Evolutionary conservation across 2,329 filamentous ascomycete genomes (phyloP).

Genomic region (Clonostachys sp.): DNA sequence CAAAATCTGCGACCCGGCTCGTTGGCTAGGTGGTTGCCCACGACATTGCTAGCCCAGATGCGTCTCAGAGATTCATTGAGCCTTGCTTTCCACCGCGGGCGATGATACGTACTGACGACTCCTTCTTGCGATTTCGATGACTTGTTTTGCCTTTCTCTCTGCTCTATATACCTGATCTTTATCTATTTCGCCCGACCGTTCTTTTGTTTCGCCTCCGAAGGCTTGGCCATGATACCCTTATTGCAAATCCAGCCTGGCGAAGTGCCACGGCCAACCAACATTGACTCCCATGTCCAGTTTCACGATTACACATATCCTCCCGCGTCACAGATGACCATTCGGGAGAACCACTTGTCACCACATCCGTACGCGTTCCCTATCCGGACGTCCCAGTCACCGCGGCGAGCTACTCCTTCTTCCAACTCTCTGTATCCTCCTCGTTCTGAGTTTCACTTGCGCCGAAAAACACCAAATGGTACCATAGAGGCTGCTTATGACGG

Average conservation of each 20-base stretch:
- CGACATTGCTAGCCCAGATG: constrained; percentile 29
- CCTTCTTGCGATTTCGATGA: background rate
- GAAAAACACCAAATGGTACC: constrained; percentile 94
- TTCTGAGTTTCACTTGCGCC: constrained; percentile 73
- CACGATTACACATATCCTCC: constrained; percentile 6
- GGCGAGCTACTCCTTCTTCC: constrained; percentile 8
- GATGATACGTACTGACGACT: constrained; percentile 20
- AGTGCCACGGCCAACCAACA: constrained; percentile 37
- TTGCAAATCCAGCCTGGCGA: constrained; percentile 45
- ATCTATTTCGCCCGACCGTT: too few species aligned
- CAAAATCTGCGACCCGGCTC: background rate
- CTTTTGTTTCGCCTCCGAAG: too few species aligned
- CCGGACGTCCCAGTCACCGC: constrained; percentile 19
- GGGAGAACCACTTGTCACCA: constrained; percentile 4
- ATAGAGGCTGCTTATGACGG: constrained; percentile 89
- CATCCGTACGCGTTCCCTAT: constrained; percentile 21
- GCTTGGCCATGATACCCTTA: constrained; percentile 39
- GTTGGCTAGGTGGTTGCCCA: constrained; percentile 9
- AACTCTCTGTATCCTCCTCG: constrained; percentile 16
- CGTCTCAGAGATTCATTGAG: constrained; percentile 25
- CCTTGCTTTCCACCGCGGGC: constrained; percentile 36
- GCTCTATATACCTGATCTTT: background rate
- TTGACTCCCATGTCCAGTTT: constrained; percentile 23
- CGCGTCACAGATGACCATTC: constrained; percentile 6
- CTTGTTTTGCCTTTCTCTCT: background rate